phyloP scores from a whole-genome alignment of 1,284 basidiomycete genomes.

The Cutaneotrichosporon cutaneum region DNA sequence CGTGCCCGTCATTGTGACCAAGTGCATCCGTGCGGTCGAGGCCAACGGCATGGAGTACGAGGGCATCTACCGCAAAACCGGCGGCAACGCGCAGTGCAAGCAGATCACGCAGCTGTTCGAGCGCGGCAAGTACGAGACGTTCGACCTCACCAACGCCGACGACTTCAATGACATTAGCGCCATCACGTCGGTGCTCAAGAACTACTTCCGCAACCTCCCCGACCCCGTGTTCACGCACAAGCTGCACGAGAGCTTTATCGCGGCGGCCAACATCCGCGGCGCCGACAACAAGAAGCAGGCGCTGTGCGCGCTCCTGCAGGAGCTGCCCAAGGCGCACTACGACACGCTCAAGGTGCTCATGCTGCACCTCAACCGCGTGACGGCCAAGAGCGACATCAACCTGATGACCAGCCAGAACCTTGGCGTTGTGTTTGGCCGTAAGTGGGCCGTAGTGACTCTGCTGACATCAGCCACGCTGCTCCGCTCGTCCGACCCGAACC shows the following conservation, averaged over 20 bases:
- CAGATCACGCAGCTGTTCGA: conserved; percentile 94
- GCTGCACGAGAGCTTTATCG: conserved; percentile 85
- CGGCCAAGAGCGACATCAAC: conserved; percentile 69
- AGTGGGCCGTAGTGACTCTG: conserved; percentile 52
- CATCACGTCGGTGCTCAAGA: conserved; percentile 94
- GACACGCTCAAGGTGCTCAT: conserved; percentile 79
- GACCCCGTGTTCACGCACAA: conserved; percentile 86
- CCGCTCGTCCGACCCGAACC: conserved; percentile 77
- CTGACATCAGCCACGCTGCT: conserved; percentile 75
- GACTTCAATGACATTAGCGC: conserved; percentile 94
- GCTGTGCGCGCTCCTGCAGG: conserved; percentile 68
- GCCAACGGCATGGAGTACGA: conserved; percentile 64
- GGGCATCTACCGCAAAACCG: conserved; percentile 93
- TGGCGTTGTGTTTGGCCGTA: conserved; percentile 99
- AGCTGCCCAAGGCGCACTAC: conserved; percentile 83
- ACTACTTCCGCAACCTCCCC: conserved; percentile 89
- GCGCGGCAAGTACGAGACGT: conserved; percentile 78
- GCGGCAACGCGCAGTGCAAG: conserved; percentile 88
- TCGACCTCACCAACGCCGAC: conserved; percentile 83
- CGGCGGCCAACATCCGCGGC: conserved; percentile 69
- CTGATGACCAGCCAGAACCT: conserved; percentile 94
- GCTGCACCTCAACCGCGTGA: conserved; percentile 82
- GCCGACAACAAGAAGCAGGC: conserved; percentile 61
- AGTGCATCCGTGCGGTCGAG: conserved; percentile 92
- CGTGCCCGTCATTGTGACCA: conserved; percentile 87